Evolutionary conservation across 371 early-diverging fungal species (phyloP), one percentile per base, ranked within the genome.

Genomic region (Entomophthora muscae): DNA sequence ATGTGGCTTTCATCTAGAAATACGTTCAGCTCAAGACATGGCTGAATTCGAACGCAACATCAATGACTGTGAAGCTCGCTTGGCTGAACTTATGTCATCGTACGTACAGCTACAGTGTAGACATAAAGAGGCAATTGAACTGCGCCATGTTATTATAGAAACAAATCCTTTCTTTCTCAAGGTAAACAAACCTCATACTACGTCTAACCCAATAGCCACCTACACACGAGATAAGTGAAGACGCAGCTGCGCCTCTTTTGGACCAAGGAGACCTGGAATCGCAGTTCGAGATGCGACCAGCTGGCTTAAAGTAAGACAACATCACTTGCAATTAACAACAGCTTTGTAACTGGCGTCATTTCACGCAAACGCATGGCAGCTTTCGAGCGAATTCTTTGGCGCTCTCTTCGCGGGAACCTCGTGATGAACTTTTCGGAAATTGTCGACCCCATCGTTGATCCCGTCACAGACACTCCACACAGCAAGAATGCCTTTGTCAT

Each of bases 301-400:
- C 42, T 42, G 42, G 42, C 10, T 17, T 42, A 42, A 42, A 42
- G 42, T 42, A 42, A 42, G 42, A 10, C 17, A 10, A 42, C 10
- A 17, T 42, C 17, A 17, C 10, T 17, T 17, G 10, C 10, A 17
- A 17, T 42, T 42, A 42, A 42, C 42, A 17, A 5, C 42, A 66
- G 69, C 21, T 81, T 83, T 66, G 88, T 98, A 31, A 85, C 95
- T 12, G 98, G 98, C 57, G 94, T 93, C 31, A 90, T 98, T 64
- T 71, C 88, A 0, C 84, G 94, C 64, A 67, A 68, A 30, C 82
- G 85, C 58, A 85, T 94, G 74, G 80, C 79, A 30, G 89, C 87
- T 12, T 93, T 98, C 69, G 94, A 95, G 75, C 86, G 95, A 66
- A 88, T 98, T 63, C 82, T 98, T 31, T 96, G 95, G 91, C 87